phyloP scores from a whole-genome alignment of 1,139 yeast genomes.

The Meyerozyma elateridarum region DNA sequence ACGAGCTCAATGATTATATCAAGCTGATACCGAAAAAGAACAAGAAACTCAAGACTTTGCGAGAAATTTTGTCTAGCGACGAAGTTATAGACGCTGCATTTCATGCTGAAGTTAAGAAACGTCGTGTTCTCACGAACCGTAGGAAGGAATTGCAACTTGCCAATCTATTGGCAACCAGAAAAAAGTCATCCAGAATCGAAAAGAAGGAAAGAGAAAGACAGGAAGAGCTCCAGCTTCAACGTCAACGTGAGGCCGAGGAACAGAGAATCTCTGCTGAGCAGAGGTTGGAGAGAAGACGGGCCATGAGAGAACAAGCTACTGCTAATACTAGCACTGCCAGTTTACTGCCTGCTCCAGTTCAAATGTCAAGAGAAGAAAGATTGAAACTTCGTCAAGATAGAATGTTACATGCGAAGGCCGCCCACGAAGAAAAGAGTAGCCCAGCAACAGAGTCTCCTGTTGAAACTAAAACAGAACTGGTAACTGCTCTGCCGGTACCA shows the following conservation, averaged over 20 bases:
- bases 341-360: conserved; percentile 15
- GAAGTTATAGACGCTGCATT: conserved; percentile 10
- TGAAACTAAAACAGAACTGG: too few relatives aligned
- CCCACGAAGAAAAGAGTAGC: too few relatives aligned
- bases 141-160: conserved; percentile 45
- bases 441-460: too few relatives aligned
- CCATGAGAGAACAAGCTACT: conserved; percentile 16
- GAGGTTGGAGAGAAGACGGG: conserved; percentile 35
- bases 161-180: conserved; percentile 44
- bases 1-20: conserved; percentile 25
- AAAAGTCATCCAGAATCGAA: conserved; percentile 44
- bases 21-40: conserved; percentile 16
- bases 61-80: conserved; percentile 8
- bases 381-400: conserved; percentile 26
- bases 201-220: conserved; percentile 42
- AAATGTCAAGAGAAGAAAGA: conserved; percentile 40
- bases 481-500: too few relatives aligned
- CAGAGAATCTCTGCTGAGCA: conserved; percentile 29
- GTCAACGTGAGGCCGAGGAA: conserved; percentile 17
- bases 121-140: conserved; percentile 39
- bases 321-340: conserved; percentile 14
- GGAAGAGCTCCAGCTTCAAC: conserved; percentile 23
- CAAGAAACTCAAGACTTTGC: conserved; percentile 17
- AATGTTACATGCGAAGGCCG: too few relatives aligned
- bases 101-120: conserved; percentile 30